These are phyloP conservation scores for Lichtheimia hyalospora DNA, from an alignment of 371 early-diverging fungal species.

Conservation along the genomic window DNA sequence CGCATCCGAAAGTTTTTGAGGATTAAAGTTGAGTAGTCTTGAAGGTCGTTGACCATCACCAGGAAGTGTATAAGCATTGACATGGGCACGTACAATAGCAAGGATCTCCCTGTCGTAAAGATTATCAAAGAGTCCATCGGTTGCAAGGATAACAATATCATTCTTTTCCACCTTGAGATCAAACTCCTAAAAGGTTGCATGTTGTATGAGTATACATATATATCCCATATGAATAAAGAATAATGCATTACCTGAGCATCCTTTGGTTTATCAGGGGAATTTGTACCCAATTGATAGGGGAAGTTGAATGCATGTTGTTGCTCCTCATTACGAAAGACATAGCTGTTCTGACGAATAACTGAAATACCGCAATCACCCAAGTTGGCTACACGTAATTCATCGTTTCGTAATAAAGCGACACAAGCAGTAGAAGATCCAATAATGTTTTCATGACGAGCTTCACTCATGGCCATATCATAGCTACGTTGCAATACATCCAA, in stretches of 20 bases:
- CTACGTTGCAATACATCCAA: constrained; percentile 75
- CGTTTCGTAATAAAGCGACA: constrained; percentile 81
- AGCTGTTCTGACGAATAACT: constrained; percentile 82
- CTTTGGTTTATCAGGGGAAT: constrained; percentile 63
- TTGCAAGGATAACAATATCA: constrained; percentile 76
- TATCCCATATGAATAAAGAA: too few relatives aligned
- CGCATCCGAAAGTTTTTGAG: constrained; percentile 74
- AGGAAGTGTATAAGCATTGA: constrained; percentile 56
- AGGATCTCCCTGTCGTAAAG: constrained; percentile 81
- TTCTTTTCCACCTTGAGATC: constrained; percentile 76
- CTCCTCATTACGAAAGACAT: constrained; percentile 90
- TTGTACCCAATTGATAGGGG: constrained; percentile 78
- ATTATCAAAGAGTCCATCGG: constrained; percentile 84
- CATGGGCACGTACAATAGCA: constrained; percentile 65
- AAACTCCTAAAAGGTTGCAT: constrained; percentile 52
- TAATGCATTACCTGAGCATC: constrained; percentile 49
- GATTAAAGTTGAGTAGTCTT: constrained; percentile 53
- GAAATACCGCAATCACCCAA: constrained; percentile 93
- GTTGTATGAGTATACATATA: too few relatives aligned
- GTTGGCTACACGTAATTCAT: constrained; percentile 90
- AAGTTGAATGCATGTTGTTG: constrained; percentile 86
- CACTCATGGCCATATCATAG: constrained; percentile 70
- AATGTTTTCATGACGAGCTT: constrained; percentile 67
- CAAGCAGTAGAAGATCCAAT: constrained; percentile 92
- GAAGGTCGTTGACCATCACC: constrained; percentile 40